Percentiles rank a stretch among this genome's conserved stretches.
Conservation (phyloP, 495 filamentous ascomycete species). For the Cladorrhinum samala region DNA sequence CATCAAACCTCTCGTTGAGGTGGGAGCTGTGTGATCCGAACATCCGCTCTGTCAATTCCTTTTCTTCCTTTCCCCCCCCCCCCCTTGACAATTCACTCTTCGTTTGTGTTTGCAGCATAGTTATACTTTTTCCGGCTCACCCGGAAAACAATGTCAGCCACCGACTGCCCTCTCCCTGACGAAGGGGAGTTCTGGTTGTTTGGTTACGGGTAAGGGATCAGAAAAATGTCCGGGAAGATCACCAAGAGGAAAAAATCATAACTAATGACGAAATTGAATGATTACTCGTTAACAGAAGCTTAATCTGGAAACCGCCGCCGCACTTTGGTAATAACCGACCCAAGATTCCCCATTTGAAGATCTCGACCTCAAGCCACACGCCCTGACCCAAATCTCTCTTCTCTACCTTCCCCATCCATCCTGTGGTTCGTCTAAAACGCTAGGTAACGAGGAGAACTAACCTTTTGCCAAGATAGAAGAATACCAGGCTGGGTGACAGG, state of each 20-base stretch:
- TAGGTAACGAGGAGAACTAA: slow-evolving; percentile 12
- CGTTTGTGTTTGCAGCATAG: too few species aligned
- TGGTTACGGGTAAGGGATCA: slow-evolving; percentile 70
- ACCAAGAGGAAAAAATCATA: neutral
- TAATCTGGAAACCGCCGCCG: slow-evolving; percentile 98
- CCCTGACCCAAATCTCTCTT: neutral
- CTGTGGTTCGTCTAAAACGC: neutral
- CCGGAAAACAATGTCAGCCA: too few species aligned
- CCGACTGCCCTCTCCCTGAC: too few species aligned
- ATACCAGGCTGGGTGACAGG: slow-evolving; percentile 88
- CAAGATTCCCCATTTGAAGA: too few species aligned
- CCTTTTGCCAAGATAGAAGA: slow-evolving; percentile 57
- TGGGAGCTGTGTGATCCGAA: neutral
- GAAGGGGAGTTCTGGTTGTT: slow-evolving; percentile 75
- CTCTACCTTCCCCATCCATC: neutral
- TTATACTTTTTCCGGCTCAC: too few species aligned
- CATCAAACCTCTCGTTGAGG: slow-evolving; percentile 11
- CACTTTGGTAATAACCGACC: slow-evolving; percentile 92
- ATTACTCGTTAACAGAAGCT: slow-evolving; percentile 53
- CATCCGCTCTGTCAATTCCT: neutral
- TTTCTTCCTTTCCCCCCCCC: neutral
- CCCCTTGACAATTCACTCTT: slow-evolving; percentile 16
- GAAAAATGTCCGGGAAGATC: neutral
- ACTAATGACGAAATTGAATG: slow-evolving; percentile 18
- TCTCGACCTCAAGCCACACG: neutral